Evolutionary conservation across 257 asterid genomes (phyloP).

Genomic region (Nicotiana paniculata): DNA sequence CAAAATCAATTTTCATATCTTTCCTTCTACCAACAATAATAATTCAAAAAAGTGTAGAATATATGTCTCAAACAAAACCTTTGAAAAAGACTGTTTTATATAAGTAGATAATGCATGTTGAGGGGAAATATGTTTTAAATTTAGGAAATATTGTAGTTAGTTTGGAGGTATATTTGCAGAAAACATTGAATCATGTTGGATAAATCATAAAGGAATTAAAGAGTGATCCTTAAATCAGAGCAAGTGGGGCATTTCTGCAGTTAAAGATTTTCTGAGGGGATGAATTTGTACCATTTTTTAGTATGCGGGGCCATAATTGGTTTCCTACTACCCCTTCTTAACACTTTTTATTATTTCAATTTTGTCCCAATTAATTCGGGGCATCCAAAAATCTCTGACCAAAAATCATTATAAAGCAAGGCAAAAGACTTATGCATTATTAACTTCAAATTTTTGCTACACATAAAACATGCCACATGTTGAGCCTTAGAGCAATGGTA

Average conservation of each 20-base stretch:
- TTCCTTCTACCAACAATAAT: background rate
- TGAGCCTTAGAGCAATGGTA: too few relatives aligned
- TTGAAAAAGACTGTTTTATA: background rate
- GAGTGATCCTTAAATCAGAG: constrained; percentile 27
- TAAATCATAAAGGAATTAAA: constrained; percentile 7
- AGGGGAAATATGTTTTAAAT: background rate
- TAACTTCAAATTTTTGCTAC: background rate
- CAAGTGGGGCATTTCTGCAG: constrained; percentile 31
- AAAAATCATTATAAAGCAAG: background rate
- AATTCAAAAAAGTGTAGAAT: background rate
- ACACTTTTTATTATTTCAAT: background rate
- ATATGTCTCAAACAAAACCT: background rate
- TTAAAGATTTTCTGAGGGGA: constrained; percentile 26
- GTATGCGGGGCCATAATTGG: constrained; percentile 25
- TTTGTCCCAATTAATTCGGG: constrained; percentile 17
- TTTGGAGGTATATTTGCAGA: constrained; percentile 21
- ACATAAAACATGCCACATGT: constrained; percentile 2
- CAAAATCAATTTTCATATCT: constrained; percentile 10
- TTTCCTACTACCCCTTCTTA: constrained; percentile 21
- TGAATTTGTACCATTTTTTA: constrained; percentile 25
- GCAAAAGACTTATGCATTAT: background rate
- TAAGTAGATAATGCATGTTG: constrained; percentile 15
- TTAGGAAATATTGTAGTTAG: constrained; percentile 16
- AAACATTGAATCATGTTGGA: constrained; percentile 29
- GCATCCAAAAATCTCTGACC: constrained; percentile 3